Base-by-base conservation (phyloP, 2,329 filamentous ascomycete species). In the Trichoderma sp. region DNA sequence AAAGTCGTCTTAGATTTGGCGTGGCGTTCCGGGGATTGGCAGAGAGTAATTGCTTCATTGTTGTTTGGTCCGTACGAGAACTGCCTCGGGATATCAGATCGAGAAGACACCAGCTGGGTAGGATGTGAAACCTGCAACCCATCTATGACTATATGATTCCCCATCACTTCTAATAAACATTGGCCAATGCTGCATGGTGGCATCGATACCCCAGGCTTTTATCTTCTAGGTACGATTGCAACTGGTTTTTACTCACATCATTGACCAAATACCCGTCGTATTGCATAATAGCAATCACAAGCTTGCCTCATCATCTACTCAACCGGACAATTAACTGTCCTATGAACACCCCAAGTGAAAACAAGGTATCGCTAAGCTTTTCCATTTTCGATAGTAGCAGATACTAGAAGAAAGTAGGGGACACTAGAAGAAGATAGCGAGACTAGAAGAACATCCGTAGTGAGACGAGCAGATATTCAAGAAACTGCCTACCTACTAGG, bases 1-100 rank as follows among this genome's bases (percentile, higher is more conserved):
- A 26, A 66, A 53, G 36, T 36, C 12, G 30, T 28, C 34, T 61
- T 24, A 32, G 11, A 18, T 58, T 69, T 63, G 71, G 71, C 64
- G 71, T 69, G 71, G 71, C 71, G 71, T 72, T 72, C 2, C 28
- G 71, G 71, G 47, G 53, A 68, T 26, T 57, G 30, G 43, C n/a
- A 61, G 28, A 61, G 8, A 43, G 56, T 60, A 36, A 34, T 21
- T 66, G 26, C 21, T 24, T 28, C 61, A 24, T 65, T 61, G 9
- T 71, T 63, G 11, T 32, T 61, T 61, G 24, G 11, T 32, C 6
- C 39, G n/a, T 5, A 39, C 9, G 57, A 26, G 43, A 18, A 53
- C 28, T n/a, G 39, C 28, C n/a, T 24, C 7, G 39, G 39, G 39
- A 21, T 30, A 39, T 28, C 57, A 36, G 36, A 11, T 24, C 21